Evolutionary conservation across 495 filamentous ascomycete genomes (phyloP).

Genomic region (Aspergillus asperescens): DNA sequence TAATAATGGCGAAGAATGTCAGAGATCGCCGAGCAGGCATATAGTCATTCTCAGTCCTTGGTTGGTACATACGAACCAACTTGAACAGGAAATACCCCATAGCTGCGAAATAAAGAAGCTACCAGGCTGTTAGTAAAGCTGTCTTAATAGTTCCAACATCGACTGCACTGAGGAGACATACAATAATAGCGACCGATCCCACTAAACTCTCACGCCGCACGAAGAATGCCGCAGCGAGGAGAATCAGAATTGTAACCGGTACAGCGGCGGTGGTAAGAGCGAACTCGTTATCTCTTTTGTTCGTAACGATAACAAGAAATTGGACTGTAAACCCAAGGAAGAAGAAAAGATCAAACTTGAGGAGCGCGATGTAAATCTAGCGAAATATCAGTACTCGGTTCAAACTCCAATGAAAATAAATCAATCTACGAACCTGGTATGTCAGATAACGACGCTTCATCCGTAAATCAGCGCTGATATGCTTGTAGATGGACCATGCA

Average conservation of each 20-base stretch:
- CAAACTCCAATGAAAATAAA: background rate
- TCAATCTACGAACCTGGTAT: constrained; percentile 68
- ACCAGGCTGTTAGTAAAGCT: constrained; percentile 2
- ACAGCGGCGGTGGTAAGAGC: constrained; percentile 82
- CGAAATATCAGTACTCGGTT: constrained; percentile 23
- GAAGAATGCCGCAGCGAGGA: constrained; percentile 76
- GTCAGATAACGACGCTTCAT: constrained; percentile 95
- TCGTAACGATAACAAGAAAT: constrained; percentile 85
- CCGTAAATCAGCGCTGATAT: constrained; percentile 93
- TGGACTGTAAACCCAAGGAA: constrained; percentile 98
- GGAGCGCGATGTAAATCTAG: constrained; percentile 92
- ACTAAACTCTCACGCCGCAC: constrained; percentile 73
- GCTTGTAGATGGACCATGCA: constrained; percentile 98
- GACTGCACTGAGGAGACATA: constrained; percentile 30
- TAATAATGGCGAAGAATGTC: constrained; percentile 91
- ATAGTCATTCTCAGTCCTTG: constrained; percentile 51
- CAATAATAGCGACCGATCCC: constrained; percentile 73
- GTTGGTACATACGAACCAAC: constrained; percentile 86
- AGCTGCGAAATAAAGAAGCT: constrained; percentile 79
- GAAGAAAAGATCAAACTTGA: constrained; percentile 99
- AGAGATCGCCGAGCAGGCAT: constrained; percentile 68
- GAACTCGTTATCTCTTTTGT: constrained; percentile 66
- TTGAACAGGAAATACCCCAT: constrained; percentile 98
- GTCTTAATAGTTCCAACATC: too few relatives aligned
- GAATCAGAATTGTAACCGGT: constrained; percentile 81